Base-by-base conservation (phyloP, 805 yeast species). In the Wickerhamomyces alni region DNA sequence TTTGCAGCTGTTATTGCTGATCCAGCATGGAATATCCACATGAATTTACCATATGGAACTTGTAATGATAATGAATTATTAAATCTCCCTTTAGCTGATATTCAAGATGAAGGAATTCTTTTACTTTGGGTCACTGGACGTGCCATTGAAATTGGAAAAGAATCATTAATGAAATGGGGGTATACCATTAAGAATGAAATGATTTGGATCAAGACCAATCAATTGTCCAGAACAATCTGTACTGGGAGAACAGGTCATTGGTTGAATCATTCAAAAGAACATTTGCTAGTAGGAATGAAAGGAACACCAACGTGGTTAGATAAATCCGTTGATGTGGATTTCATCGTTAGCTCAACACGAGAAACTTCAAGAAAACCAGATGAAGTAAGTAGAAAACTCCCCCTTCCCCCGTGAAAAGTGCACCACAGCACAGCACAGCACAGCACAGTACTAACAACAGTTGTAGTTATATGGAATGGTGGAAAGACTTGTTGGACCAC, bases 181-280 rank as follows among this genome's bases (percentile, higher is more conserved):
- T 89, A 89, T 57, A 57, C 62, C 28, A 76, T 82, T 5, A 63
- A 75, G 17, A 91, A 88, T 58, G 97, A 89, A 57, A 61, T 89
- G 45, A 75, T 89, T 8, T 89, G 98, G 98, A 74, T 87, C 43
- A 89, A 89, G 59, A 77, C 93, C 5, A 89, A 89, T 58, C 97
- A 91, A 57, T 63, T 91, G 44, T 77, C 82, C 17, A 67, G 95
- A 44, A 89, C 96, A 0, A 88, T 89, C 32, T 88, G 94, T 43
- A 91, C 98, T 0, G 98, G 98, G 1, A 67, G 97, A 47, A 89
- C 98, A 0, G 98, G 98, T 0, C 98, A 89, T 58, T 89, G 98
- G 98, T 68, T 89, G 38, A 89, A 89, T 56, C 98, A 89, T 61
- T 84, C 96, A 0, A 89, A 89, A 52, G 98, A 89, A 59, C 97